Conservation (phyloP, 345 rosid species). For the Cardamine resedifolia region DNA sequence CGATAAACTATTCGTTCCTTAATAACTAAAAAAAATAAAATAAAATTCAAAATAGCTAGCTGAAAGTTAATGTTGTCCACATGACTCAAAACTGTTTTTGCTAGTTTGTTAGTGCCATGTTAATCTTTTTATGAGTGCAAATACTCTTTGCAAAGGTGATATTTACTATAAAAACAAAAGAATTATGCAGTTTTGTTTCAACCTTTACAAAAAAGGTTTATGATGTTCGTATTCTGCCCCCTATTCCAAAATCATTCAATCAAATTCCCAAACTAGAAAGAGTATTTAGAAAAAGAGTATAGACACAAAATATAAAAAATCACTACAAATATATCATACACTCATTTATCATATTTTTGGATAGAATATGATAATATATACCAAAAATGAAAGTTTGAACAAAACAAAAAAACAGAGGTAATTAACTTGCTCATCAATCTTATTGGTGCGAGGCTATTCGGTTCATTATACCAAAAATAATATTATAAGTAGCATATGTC, state of each 20-base stretch:
- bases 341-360: background rate
- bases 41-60: background rate
- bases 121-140: background rate
- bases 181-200: background rate
- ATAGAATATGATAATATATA: background rate
- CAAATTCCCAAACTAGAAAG: background rate
- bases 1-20: background rate
- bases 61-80: background rate
- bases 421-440: background rate
- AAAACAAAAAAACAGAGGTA: background rate
- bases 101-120: background rate
- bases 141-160: background rate
- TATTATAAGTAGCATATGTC: background rate
- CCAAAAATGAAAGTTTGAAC: background rate
- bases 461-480: background rate
- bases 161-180: background rate
- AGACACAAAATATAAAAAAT: background rate
- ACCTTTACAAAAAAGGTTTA: background rate
- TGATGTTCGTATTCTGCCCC: background rate
- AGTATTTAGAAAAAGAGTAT: background rate
- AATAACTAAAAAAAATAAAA: too few species aligned
- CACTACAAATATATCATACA: background rate
- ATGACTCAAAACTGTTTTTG: background rate
- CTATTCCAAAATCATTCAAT: background rate
- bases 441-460: background rate